Evolutionary conservation across 257 asterid species (phyloP).

Genomic region (Nicotiana tomentosiformis): DNA sequence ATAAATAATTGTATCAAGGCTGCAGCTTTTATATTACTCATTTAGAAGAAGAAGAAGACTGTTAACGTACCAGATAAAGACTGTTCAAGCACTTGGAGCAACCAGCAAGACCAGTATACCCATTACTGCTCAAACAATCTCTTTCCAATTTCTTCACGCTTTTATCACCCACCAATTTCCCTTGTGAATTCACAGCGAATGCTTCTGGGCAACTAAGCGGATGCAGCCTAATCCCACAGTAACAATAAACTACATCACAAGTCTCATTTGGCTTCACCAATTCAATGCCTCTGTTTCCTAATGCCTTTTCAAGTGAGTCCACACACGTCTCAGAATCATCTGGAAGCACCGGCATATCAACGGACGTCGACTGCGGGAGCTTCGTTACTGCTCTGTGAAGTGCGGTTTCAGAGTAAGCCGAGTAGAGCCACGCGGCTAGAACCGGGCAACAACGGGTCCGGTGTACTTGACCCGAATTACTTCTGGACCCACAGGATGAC

Average conservation of each 20-base stretch:
- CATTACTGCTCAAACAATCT: constrained; percentile 43
- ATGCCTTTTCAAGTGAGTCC: constrained; percentile 60
- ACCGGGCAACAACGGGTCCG: constrained; percentile 89
- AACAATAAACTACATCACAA: constrained; percentile 78
- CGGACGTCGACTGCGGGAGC: constrained; percentile 34
- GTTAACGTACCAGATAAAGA: constrained; percentile 43
- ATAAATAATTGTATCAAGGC: too few species aligned
- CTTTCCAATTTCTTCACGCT: constrained; percentile 61
- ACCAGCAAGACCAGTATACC: constrained; percentile 45
- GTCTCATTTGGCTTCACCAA: constrained; percentile 59
- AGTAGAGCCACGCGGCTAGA: constrained; percentile 86
- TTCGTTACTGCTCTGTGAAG: constrained; percentile 28
- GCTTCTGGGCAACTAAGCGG: constrained; percentile 76
- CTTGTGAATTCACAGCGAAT: constrained; percentile 41
- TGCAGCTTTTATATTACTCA: not conserved
- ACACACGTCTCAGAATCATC: constrained; percentile 92
- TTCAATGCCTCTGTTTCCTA: constrained; percentile 46
- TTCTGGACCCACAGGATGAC: constrained; percentile 50
- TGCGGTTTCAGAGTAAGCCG: constrained; percentile 76
- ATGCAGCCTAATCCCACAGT: constrained; percentile 81
- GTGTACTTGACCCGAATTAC: constrained; percentile 48
- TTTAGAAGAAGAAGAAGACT: not conserved
- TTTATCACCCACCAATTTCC: constrained; percentile 49
- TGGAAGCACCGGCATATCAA: constrained; percentile 84
- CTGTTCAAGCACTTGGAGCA: constrained; percentile 72